These are phyloP conservation scores for Venturia nashicola DNA, from an alignment of 2,329 filamentous ascomycete species.

Conservation along the genomic window DNA sequence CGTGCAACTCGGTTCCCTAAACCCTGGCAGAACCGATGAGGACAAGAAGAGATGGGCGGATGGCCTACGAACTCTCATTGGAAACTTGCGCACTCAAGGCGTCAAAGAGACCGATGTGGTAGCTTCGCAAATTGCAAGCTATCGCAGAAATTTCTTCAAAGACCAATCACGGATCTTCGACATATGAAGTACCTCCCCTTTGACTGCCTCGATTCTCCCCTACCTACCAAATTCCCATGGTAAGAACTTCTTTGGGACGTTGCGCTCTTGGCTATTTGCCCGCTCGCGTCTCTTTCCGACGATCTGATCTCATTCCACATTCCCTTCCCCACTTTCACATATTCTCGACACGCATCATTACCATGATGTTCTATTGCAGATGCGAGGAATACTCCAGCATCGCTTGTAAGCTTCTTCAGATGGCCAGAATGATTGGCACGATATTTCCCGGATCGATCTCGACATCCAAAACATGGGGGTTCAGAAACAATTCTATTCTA, in stretches of 20 bases:
- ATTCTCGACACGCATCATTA: not conserved
- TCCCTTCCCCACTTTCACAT: not conserved
- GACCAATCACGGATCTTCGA: constrained; percentile 28
- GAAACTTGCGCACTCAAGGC: constrained; percentile 23
- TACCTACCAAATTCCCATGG: not conserved
- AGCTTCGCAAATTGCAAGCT: constrained; percentile 25
- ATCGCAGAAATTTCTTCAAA: constrained; percentile 27
- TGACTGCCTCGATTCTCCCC: not conserved
- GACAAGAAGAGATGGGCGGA: constrained; percentile 40
- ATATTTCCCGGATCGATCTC: not conserved
- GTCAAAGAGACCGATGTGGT: constrained; percentile 27
- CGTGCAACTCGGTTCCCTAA: constrained; percentile 55
- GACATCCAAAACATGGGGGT: not conserved
- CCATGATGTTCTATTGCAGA: constrained; percentile 2
- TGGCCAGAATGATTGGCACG: constrained; percentile 1
- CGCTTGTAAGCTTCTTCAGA: constrained; percentile 1
- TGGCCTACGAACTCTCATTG: constrained; percentile 24
- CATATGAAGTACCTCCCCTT: constrained; percentile 13
- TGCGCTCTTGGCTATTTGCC: not conserved
- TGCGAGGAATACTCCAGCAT: constrained; percentile 1
- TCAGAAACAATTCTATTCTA: not conserved
- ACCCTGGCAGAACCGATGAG: constrained; percentile 47
- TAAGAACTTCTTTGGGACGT: not conserved
- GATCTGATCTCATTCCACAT: not conserved
- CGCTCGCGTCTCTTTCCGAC: not conserved